Base-by-base conservation (phyloP, 257 asterid genomes). In the Petrea volubilis region DNA sequence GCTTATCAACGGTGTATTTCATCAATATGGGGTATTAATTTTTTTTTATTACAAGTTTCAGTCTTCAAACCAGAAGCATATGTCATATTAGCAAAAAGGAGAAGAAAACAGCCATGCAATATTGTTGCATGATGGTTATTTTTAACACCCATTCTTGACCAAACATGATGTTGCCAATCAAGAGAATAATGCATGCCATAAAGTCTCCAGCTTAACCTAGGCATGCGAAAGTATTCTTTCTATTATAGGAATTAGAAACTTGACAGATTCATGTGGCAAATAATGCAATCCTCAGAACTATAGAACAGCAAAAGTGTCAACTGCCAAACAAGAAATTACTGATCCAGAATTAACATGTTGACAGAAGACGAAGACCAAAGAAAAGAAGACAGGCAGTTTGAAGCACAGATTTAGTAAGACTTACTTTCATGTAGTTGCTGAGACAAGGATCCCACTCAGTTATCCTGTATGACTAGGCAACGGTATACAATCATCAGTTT, bases 371-470 rank as follows among this genome's bases (percentile, higher is more conserved):
- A n/a, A n/a, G n/a, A n/a, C n/a, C n/a, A n/a, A n/a, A n/a, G n/a
- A 40, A 55, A 53, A 47, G 28, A 46, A 21, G 53, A 38, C 13
- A 57, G 28, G 8, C 40, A 64, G 27, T 68, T 29, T 53, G 12
- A 67, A 74, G 75, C 60, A 33, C 57, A n/a, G n/a, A 52, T 33
- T 47, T 64, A 67, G 7, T 12, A 21, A 65, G 18, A 79, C 96
- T 81, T 84, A 95, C 98, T 92, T 90, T 91, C 85, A 95, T 78
- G 77, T 95, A 90, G 79, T 79, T 85, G 71, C 91, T 81, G 75
- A 95, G 97, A 77, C 90, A 85, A 67, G 90, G 83, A 84, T 95
- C 99, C 99, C 98, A 95, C 74, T 92, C 74, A 25, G 72, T 63
- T 71, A 81, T 78, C 80, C 98, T 87, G 87, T 95, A 95, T 25